Evolutionary conservation across 495 filamentous ascomycete genomes (phyloP), one percentile per base, ranked within the genome.

Genomic region (Entonaema liquescens): DNA sequence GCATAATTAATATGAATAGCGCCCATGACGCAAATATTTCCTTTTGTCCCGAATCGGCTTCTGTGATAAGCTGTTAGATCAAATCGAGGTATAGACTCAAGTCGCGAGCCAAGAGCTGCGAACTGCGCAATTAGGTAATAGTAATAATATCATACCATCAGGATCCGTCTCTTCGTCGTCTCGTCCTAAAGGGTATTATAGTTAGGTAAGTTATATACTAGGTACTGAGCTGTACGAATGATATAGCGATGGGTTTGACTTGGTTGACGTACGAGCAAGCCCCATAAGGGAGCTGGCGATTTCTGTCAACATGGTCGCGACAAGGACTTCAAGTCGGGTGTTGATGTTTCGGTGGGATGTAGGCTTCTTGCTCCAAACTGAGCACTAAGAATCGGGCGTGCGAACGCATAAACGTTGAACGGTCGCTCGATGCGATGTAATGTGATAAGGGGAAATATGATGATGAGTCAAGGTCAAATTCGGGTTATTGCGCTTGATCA

Each of bases 21-120:
- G 95, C 94, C 93, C 94, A 97, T 84, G 95, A 97, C 75, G 94
- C 90, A 75, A 91, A 92, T 50, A 97, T 91, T 83, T 98, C 95
- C 83, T 95, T 92, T 79, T 96, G 79, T 29, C 81, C 80, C 50
- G 82, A 79, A 70, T 87, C 83, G 68, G 77, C 64, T 40, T 74
- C 85, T 87, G 69, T 67, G 12, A 36, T 36, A 28, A n/a, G 59
- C 40, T 56, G 63, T 76, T 75, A 77, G 78, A 74, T 52, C 26
- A 58, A 26, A 12, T 61, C 38, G 66, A 28, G 57, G 36, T n/a
- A 33, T 25, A 23, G 57, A 19, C 5, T 50, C 12, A 60, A 58
- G 31, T 9, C 31, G 31, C 31, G 11, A 33, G 31, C 31, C 31
- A 33, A 33, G 31, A 33, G 55, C 57, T 1, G 68, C 59, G 68